Conservation (phyloP, 2,329 filamentous ascomycete genomes). For the Arachnopeziza araneosa region DNA sequence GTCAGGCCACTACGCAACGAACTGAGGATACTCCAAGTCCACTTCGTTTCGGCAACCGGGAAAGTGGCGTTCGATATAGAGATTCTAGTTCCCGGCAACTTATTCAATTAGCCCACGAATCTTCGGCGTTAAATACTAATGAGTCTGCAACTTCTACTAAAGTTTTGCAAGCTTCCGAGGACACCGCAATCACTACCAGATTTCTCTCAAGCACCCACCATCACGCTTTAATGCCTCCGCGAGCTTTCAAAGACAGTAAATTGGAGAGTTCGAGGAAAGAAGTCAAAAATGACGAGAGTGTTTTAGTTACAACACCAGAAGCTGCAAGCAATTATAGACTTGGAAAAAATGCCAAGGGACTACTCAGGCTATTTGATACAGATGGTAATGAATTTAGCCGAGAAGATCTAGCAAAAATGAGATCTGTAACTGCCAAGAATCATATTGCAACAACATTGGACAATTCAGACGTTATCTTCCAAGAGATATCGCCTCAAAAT, state of each 20-base stretch:
- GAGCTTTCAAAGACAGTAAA: constrained; percentile 1
- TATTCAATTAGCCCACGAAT: neutral
- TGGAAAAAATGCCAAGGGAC: constrained; percentile 3
- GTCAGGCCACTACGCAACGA: neutral
- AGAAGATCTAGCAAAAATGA: neutral
- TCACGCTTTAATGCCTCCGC: no score
- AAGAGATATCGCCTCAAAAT: constrained; percentile 2
- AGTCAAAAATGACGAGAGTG: constrained; percentile 1
- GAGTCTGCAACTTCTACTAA: neutral
- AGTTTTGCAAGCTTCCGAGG: no score
- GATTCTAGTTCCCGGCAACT: neutral
- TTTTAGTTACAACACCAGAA: neutral
- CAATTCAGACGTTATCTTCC: neutral
- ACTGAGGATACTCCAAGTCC: neutral
- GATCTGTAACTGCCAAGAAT: neutral
- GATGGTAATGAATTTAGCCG: constrained; percentile 5
- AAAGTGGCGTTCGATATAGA: neutral
- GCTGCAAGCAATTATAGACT: neutral
- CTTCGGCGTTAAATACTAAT: neutral
- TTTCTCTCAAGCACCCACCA: no score
- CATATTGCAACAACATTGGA: neutral
- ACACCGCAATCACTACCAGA: no score
- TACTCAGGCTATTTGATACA: constrained; percentile 6
- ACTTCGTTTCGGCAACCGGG: neutral
- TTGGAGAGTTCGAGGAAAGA: neutral